phyloP scores from a whole-genome alignment of 768 basidiomycete genomes.

The Amylocystis lapponica region DNA sequence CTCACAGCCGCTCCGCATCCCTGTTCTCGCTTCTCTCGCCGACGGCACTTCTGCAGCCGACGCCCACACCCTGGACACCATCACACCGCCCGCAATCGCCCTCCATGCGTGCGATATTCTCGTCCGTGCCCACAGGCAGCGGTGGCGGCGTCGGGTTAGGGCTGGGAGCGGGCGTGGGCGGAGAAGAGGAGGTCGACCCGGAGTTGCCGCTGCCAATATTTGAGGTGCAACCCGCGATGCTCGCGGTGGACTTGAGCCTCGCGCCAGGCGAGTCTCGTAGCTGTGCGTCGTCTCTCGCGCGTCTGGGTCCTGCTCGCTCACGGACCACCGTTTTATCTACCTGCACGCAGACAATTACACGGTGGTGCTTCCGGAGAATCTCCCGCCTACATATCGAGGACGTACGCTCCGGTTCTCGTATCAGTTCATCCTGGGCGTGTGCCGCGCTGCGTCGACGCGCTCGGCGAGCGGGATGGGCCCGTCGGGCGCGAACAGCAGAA shows the following conservation, averaged over 20 bases:
- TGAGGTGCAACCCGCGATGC: constrained; percentile 78
- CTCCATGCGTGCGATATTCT: constrained; percentile 15
- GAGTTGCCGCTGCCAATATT: constrained; percentile 77
- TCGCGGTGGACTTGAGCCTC: constrained; percentile 82
- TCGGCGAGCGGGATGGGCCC: constrained; percentile 5
- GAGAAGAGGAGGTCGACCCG: constrained; percentile 47
- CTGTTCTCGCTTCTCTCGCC: constrained; percentile 33
- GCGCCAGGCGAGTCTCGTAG: constrained; percentile 79
- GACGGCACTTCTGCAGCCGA: constrained; percentile 7
- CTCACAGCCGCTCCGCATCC: constrained; percentile 47
- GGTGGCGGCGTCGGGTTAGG: constrained; percentile 11
- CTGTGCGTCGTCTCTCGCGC: constrained; percentile 47
- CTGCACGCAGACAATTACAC: constrained; percentile 66
- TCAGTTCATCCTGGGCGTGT: constrained; percentile 84
- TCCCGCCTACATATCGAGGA: constrained; percentile 91
- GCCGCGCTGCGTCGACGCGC: constrained; percentile 50
- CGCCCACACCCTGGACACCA: constrained; percentile 12
- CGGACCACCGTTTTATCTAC: neutral
- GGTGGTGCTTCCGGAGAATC: constrained; percentile 62
- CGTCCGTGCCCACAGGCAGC: constrained; percentile 14
- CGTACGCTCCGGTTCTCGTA: constrained; percentile 83
- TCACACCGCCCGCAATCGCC: constrained; percentile 19
- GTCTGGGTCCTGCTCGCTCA: neutral
- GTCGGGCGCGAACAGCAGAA: constrained; percentile 39
- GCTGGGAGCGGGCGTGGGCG: constrained; percentile 13